Evolutionary conservation across 129 eudicot genomes (phyloP).

Genomic region (Centaurea solstitialis): DNA sequence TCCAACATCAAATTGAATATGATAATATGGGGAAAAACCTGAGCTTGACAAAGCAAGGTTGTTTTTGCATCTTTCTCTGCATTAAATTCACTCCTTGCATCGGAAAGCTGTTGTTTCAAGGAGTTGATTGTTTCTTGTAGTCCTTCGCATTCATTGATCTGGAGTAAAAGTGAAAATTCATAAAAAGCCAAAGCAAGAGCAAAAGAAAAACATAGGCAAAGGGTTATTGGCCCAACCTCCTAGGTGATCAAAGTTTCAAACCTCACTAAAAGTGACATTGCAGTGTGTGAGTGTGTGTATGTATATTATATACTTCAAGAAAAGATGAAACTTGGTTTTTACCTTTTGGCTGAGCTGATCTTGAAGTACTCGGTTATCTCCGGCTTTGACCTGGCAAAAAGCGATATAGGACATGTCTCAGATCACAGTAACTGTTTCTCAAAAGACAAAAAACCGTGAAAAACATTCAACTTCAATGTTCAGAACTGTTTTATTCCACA

Average conservation of each 20-base stretch:
- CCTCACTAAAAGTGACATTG: neutral
- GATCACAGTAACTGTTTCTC: neutral
- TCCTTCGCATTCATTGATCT: conserved; percentile 77
- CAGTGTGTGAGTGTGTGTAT: neutral
- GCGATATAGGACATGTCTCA: conserved; percentile 13
- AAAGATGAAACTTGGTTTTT: neutral
- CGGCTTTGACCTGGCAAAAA: conserved; percentile 72
- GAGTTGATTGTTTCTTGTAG: conserved; percentile 61
- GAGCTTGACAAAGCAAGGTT: conserved; percentile 49
- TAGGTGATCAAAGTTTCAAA: neutral
- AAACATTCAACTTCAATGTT: neutral
- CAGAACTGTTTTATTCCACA: too few relatives aligned
- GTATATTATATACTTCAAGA: neutral
- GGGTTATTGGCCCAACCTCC: neutral
- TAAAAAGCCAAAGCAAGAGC: neutral
- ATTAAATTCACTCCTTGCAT: conserved; percentile 37
- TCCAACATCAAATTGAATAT: neutral
- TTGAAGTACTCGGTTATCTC: conserved; percentile 86
- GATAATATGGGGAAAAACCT: conserved; percentile 45
- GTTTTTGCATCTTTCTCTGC: conserved; percentile 33
- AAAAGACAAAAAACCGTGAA: neutral
- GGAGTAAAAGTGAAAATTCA: conserved; percentile 18
- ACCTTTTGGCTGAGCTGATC: conserved; percentile 97
- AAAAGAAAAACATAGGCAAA: neutral
- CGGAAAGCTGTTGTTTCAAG: conserved; percentile 75